A percentile compares a stretch with the other conserved stretches of the same genome.
Evolutionary conservation across 805 yeast species (phyloP).

Genomic region (Wickerhamiella azyma): DNA sequence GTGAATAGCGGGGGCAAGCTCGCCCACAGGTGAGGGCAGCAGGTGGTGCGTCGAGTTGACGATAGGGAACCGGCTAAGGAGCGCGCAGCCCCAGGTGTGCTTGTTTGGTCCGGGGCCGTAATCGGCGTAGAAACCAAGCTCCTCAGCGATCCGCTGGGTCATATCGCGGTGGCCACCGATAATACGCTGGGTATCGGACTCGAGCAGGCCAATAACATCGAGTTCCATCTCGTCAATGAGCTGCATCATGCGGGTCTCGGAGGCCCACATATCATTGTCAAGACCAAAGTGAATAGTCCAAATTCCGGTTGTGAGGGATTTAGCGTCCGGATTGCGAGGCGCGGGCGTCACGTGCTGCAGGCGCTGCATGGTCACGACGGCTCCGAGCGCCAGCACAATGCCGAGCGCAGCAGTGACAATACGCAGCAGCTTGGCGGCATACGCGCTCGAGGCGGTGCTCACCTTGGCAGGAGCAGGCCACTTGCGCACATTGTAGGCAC

Average conservation of each 20-base stretch:
- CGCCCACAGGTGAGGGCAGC: constrained; percentile 94
- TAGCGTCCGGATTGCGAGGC: constrained; percentile 54
- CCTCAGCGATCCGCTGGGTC: constrained; percentile 83
- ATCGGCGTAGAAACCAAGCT: constrained; percentile 86
- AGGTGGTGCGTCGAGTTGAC: constrained; percentile 79
- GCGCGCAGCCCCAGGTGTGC: constrained; percentile 96
- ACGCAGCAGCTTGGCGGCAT: constrained; percentile 15
- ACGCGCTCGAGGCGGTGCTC: constrained; percentile 15
- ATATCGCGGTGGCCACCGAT: constrained; percentile 93
- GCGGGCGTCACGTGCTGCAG: constrained; percentile 46
- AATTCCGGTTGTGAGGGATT: constrained; percentile 81
- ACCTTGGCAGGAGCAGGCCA: constrained; percentile 7
- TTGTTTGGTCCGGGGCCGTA: constrained; percentile 97
- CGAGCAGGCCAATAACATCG: constrained; percentile 82
- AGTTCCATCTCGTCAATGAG: constrained; percentile 74
- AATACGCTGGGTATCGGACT: constrained; percentile 84
- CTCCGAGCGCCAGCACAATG: constrained; percentile 33
- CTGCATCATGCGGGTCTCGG: constrained; percentile 78
- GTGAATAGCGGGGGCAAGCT: constrained; percentile 94
- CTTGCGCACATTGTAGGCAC: constrained; percentile 29
- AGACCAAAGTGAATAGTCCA: constrained; percentile 98
- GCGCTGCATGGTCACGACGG: constrained; percentile 41
- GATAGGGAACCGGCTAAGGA: constrained; percentile 89
- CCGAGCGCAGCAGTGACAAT: constrained; percentile 22
- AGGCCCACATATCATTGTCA: constrained; percentile 97